These are phyloP conservation scores for Pterocarpus macrocarpus DNA, from an alignment of 306 rosid species.

Conservation along the genomic window DNA sequence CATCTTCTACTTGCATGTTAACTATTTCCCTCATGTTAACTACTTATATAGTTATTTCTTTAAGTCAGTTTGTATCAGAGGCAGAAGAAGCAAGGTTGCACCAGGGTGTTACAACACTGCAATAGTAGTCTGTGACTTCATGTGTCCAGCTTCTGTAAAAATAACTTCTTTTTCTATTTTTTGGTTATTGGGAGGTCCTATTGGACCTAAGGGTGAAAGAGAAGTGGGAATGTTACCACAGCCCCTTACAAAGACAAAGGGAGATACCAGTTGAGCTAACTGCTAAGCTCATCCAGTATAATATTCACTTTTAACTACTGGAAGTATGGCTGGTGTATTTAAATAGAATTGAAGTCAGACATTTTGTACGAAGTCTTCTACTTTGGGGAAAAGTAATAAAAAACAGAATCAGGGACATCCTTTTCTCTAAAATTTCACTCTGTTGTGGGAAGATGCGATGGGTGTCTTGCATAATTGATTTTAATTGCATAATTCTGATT, in stretches of 20 bases:
- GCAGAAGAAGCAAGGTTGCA: neutral
- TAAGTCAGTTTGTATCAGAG: slow-evolving; percentile 1
- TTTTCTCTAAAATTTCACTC: neutral
- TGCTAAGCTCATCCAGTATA: too few relatives aligned
- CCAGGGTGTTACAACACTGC: neutral
- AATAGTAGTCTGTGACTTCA: neutral
- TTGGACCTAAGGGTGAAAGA: neutral
- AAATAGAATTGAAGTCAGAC: neutral
- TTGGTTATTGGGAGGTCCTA: neutral
- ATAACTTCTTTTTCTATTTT: too few relatives aligned
- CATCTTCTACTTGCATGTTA: neutral
- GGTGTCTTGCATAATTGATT: neutral
- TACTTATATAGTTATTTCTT: neutral
- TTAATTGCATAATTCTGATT: neutral
- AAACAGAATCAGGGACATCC: neutral
- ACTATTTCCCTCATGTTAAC: neutral
- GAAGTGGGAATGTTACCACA: neutral
- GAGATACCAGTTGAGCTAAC: too few relatives aligned
- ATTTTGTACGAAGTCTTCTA: neutral
- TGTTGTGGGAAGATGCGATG: neutral
- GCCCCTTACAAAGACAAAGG: too few relatives aligned
- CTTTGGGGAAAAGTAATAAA: neutral
- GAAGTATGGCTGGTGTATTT: neutral
- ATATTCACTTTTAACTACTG: neutral
- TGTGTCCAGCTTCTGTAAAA: neutral